Evolutionary conservation across 1,284 basidiomycete genomes (phyloP).

Genomic region (Meira nashicola): DNA sequence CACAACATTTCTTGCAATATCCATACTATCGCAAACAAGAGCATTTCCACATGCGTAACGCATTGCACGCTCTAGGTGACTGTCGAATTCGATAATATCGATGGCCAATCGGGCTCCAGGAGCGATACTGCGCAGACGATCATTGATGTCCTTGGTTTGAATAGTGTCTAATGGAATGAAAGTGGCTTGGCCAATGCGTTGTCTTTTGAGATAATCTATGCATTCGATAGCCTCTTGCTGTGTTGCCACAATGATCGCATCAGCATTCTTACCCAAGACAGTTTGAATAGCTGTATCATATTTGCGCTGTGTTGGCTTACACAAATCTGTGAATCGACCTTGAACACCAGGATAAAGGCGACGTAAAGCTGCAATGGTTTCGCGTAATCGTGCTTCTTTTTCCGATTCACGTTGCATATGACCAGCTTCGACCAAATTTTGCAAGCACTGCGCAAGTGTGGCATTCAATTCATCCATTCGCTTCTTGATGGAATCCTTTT

Average conservation of each 20-base stretch:
- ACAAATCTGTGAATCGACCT: slow-evolving; percentile 84
- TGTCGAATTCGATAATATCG: slow-evolving; percentile 64
- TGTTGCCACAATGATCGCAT: slow-evolving; percentile 90
- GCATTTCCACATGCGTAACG: slow-evolving; percentile 93
- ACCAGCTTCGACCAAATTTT: slow-evolving; percentile 64
- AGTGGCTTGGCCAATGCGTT: slow-evolving; percentile 88
- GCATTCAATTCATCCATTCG: slow-evolving; percentile 64
- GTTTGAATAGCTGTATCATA: slow-evolving; percentile 91
- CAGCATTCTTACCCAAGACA: slow-evolving; percentile 89
- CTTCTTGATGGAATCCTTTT: slow-evolving; percentile 63
- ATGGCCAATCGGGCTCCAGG: slow-evolving; percentile 87
- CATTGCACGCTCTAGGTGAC: slow-evolving; percentile 72
- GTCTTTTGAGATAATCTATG: slow-evolving; percentile 92
- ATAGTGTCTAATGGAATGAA: slow-evolving; percentile 97
- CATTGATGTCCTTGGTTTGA: slow-evolving; percentile 85
- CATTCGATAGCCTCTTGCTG: slow-evolving; percentile 96
- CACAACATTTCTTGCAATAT: slow-evolving; percentile 79
- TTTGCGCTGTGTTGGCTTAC: slow-evolving; percentile 85
- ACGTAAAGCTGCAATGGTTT: slow-evolving; percentile 75
- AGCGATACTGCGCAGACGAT: slow-evolving; percentile 85
- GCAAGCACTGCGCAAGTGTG: slow-evolving; percentile 75
- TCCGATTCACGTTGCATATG: slow-evolving; percentile 64
- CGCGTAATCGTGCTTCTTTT: slow-evolving; percentile 75
- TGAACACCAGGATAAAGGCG: slow-evolving; percentile 56
- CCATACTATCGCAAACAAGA: slow-evolving; percentile 89